Evolutionary conservation across 2,329 filamentous ascomycete species (phyloP).

Genomic region (Sporothrix luriei): DNA sequence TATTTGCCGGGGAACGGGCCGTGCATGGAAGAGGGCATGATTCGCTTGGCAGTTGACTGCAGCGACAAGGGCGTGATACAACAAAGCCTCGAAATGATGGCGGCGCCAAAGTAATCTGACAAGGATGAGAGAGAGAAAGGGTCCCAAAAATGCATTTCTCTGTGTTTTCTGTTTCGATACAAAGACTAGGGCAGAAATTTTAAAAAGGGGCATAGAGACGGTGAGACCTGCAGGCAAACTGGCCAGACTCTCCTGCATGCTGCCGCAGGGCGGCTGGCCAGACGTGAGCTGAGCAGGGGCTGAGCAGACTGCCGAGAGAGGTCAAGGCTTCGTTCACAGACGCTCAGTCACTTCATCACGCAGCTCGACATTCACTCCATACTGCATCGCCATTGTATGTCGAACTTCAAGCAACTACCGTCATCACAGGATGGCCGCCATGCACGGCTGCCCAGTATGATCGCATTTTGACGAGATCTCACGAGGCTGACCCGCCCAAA

Average conservation of each 20-base stretch:
- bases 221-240: conserved; percentile 18
- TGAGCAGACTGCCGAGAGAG: conserved; percentile 18
- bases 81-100: conserved; percentile 17
- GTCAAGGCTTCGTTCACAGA: neutral
- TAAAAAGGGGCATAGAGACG: neutral
- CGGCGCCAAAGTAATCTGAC: neutral
- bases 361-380: neutral
- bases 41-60: neutral
- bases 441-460: neutral
- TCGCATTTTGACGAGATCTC: neutral
- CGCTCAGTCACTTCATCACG: no score
- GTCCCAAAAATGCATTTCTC: no score
- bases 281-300: neutral
- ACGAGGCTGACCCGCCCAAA: conserved; percentile 12
- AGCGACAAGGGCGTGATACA: conserved; percentile 12
- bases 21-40: neutral
- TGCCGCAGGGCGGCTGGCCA: neutral
- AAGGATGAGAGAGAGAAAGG: neutral
- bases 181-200: neutral
- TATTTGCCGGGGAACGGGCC: neutral
- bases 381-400: no score
- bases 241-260: conserved; percentile 25
- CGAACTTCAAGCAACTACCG: neutral
- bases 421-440: neutral
- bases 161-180: neutral